Conservation (phyloP, 1,284 basidiomycete genomes). For the Malassezia sympodialis region DNA sequence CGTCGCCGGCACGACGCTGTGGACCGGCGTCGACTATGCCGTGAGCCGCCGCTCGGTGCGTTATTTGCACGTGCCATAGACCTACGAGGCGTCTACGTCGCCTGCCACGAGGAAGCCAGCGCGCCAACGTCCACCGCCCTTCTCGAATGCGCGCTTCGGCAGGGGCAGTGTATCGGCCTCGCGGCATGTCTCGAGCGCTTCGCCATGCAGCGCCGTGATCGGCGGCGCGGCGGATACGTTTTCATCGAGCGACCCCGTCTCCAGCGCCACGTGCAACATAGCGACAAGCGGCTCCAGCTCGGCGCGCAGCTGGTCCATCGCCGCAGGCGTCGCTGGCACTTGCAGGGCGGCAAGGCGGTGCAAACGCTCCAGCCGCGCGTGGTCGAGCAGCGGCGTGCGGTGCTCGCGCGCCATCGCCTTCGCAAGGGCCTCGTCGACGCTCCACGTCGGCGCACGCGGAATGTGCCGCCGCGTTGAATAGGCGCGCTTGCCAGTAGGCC, state of each 20-base stretch:
- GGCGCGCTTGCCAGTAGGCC: not conserved
- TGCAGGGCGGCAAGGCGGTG: slow-evolving; percentile 20
- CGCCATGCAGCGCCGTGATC: not conserved
- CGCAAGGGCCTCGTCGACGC: slow-evolving; percentile 10
- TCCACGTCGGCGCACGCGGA: slow-evolving; percentile 14
- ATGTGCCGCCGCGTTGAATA: slow-evolving; percentile 5
- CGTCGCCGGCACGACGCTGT: slow-evolving; percentile 78
- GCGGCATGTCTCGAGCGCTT: not conserved
- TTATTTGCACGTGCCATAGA: slow-evolving; percentile 10
- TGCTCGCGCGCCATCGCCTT: not conserved
- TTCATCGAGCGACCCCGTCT: not conserved
- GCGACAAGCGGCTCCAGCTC: slow-evolving; percentile 17
- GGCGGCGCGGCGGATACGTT: not conserved
- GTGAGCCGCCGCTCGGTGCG: slow-evolving; percentile 9
- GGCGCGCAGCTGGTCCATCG: slow-evolving; percentile 1
- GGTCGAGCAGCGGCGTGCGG: slow-evolving; percentile 2
- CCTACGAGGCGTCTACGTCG: not conserved
- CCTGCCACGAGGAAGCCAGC: not conserved
- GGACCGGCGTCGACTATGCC: slow-evolving; percentile 76
- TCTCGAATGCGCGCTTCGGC: not conserved
- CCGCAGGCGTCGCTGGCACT: slow-evolving; percentile 10
- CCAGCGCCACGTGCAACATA: slow-evolving; percentile 13
- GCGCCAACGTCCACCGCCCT: slow-evolving; percentile 2
- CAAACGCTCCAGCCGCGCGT: slow-evolving; percentile 15
- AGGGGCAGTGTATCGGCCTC: not conserved